Percentiles rank a stretch among this genome's conserved stretches.
phyloP scores from a whole-genome alignment of 345 rosid species.

The Pistacia integerrima region DNA sequence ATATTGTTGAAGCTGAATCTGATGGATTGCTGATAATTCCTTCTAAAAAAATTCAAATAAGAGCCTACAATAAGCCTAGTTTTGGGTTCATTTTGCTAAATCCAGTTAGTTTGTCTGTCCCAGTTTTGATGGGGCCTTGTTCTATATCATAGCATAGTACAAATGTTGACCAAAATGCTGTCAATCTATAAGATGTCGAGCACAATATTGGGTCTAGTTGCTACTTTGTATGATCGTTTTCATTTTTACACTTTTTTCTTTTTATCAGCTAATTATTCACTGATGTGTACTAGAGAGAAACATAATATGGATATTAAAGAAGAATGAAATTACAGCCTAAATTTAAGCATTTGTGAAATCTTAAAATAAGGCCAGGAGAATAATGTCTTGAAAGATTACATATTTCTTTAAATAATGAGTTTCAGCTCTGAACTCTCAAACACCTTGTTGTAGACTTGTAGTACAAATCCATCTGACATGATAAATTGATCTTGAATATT shows the following conservation, averaged over 20 bases:
- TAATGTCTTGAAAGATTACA: neutral
- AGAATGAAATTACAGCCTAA: neutral
- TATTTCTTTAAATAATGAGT: neutral
- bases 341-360: neutral
- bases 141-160: neutral
- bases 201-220: neutral
- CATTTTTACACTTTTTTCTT: too few relatives aligned
- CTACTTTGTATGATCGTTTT: neutral
- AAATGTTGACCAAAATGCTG: neutral
- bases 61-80: neutral
- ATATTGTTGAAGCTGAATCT: constrained; percentile 4
- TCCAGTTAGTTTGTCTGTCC: neutral
- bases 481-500: neutral
- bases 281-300: neutral
- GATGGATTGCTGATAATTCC: constrained; percentile 6
- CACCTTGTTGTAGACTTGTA: neutral
- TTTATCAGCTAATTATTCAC: too few relatives aligned
- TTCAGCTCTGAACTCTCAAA: neutral
- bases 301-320: neutral
- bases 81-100: neutral
- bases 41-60: constrained; percentile 8
- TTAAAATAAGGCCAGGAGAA: neutral
- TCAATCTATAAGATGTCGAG: neutral
- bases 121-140: neutral
- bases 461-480: neutral